These are phyloP conservation scores for Volvox reticuliferus DNA, from an alignment of 139 green algal genomes.

Conservation along the genomic window DNA sequence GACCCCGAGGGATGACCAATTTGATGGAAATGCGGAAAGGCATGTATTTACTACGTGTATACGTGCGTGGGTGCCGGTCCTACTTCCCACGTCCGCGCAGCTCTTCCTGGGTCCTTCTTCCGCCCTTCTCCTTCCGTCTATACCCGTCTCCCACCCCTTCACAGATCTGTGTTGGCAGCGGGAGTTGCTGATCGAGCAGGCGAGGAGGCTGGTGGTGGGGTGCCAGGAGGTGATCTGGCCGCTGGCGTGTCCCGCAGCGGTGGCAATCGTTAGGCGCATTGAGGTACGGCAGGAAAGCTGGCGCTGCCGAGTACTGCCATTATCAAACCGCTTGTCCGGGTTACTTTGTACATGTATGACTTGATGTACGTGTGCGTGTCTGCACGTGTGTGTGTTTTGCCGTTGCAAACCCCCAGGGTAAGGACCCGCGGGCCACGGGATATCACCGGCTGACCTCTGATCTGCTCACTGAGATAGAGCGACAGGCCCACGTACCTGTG, in stretches of 20 bases:
- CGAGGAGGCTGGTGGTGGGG: slow-evolving; percentile 53
- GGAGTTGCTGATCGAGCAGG: slow-evolving; percentile 54
- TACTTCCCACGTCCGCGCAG: too few species aligned
- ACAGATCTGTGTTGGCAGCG: slow-evolving; percentile 56
- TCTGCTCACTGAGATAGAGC: slow-evolving; percentile 57
- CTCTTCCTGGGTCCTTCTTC: too few species aligned
- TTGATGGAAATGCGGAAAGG: too few species aligned
- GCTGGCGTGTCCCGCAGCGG: slow-evolving; percentile 50
- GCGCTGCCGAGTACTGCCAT: too few species aligned
- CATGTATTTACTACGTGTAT: background rate
- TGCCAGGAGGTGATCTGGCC: slow-evolving; percentile 64
- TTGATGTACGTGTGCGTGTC: too few species aligned
- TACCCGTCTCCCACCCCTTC: too few species aligned
- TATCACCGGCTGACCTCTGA: slow-evolving; percentile 54
- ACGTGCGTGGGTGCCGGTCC: background rate
- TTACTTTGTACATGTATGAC: too few species aligned
- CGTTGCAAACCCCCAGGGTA: background rate
- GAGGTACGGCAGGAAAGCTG: slow-evolving; percentile 27
- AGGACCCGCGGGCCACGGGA: slow-evolving; percentile 17
- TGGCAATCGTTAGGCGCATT: slow-evolving; percentile 40
- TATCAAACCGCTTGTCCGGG: too few species aligned
- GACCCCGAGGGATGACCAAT: too few species aligned
- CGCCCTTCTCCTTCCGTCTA: too few species aligned
- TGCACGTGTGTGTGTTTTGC: too few species aligned
- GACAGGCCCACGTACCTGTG: slow-evolving; percentile 38